phyloP scores from a whole-genome alignment of 352 stramenopile species.

The Plasmopara halstedii region DNA sequence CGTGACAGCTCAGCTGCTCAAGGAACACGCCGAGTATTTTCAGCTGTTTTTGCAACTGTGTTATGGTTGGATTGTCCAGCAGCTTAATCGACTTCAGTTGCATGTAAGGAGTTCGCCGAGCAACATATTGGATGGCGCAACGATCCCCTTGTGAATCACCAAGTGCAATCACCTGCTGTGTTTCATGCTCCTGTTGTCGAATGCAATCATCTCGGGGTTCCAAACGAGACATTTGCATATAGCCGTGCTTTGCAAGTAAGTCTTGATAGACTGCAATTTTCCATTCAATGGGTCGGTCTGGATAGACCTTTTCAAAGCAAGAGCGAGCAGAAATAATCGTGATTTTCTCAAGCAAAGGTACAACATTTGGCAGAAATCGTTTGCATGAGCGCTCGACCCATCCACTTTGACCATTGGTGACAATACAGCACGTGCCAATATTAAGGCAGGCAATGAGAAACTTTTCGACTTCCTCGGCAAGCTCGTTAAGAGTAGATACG shows the following conservation, averaged over 20 bases:
- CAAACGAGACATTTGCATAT: slow-evolving; percentile 12
- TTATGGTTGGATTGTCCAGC: slow-evolving; percentile 66
- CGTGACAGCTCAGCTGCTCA: slow-evolving; percentile 49
- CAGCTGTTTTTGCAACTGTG: slow-evolving; percentile 66
- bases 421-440: slow-evolving; percentile 42
- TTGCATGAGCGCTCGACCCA: slow-evolving; percentile 73
- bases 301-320: slow-evolving; percentile 53
- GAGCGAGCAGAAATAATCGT: slow-evolving; percentile 60
- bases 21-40: slow-evolving; percentile 51
- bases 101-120: slow-evolving; percentile 32
- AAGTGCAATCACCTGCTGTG: slow-evolving; percentile 60
- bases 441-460: slow-evolving; percentile 50
- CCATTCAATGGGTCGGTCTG: slow-evolving; percentile 61
- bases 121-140: slow-evolving; percentile 62
- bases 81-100: slow-evolving; percentile 77
- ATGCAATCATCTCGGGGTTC: slow-evolving; percentile 16
- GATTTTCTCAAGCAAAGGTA: slow-evolving; percentile 46
- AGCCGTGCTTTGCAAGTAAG: slow-evolving; percentile 32
- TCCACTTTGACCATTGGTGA: slow-evolving; percentile 61
- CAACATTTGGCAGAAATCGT: slow-evolving; percentile 56
- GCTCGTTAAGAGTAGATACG: slow-evolving; percentile 20
- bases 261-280: slow-evolving; percentile 69
- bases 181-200: slow-evolving; percentile 17
- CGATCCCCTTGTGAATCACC: slow-evolving; percentile 69
- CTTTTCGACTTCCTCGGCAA: slow-evolving; percentile 27